Evolutionary conservation across 2,329 filamentous ascomycete species (phyloP).

Genomic region (Neofusicoccum ribis): DNA sequence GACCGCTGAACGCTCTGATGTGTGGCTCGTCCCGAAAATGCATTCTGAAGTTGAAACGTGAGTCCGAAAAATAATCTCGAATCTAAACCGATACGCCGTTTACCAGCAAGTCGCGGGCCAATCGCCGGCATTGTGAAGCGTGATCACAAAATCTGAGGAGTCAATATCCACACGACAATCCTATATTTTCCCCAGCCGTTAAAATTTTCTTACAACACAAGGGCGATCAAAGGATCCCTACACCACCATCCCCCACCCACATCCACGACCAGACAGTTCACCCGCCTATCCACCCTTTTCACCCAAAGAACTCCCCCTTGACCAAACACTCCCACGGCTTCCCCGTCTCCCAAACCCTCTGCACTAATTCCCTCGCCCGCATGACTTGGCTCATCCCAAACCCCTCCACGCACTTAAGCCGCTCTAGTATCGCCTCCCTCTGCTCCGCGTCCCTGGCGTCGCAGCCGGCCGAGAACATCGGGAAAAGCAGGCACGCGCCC

Average conservation of each 20-base stretch:
- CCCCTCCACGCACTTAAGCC: conserved; percentile 67
- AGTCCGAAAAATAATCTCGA: too few species aligned
- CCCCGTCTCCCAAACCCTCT: conserved; percentile 68
- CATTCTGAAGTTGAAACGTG: too few species aligned
- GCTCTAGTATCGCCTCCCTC: conserved; percentile 61
- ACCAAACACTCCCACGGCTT: conserved; percentile 68
- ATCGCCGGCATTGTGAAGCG: too few species aligned
- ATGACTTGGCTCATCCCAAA: conserved; percentile 75
- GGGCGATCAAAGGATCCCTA: too few species aligned
- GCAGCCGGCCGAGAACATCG: conserved; percentile 80
- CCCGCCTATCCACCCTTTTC: neutral
- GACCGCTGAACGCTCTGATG: too few species aligned
- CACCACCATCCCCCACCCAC: neutral
- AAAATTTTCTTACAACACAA: too few species aligned
- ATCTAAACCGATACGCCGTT: too few species aligned
- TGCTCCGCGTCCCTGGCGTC: conserved; percentile 62
- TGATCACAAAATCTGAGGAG: too few species aligned
- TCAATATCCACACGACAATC: too few species aligned
- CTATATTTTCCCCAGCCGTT: too few species aligned
- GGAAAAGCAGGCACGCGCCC: conserved; percentile 74
- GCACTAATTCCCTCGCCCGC: conserved; percentile 62
- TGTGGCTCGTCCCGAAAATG: too few species aligned
- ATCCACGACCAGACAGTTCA: conserved; percentile 9
- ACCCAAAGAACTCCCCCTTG: conserved; percentile 68
- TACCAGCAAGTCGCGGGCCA: too few species aligned